Base-by-base conservation (phyloP, 2,329 filamentous ascomycete genomes). In the Aureobasidium musti region DNA sequence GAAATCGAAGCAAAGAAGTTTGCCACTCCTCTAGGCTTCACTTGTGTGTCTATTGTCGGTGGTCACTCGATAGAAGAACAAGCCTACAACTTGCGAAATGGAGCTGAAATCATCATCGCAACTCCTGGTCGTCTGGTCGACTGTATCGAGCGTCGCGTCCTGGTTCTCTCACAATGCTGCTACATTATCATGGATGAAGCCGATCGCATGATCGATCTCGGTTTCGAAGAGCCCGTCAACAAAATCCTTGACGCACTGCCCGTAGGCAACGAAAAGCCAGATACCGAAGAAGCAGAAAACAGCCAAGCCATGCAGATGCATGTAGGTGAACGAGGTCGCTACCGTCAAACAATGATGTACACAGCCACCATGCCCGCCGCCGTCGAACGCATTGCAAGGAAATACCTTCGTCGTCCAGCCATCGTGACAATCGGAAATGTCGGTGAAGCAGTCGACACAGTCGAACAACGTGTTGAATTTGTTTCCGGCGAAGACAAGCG, bases 271-370 rank as follows among this genome's bases (percentile, higher is more conserved):
- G 91, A 97, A 78, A 99, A 98, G 78, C 95, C 95, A 0, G 95
- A 99, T 77, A 90, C 87, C 0, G 94, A 98, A 14, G 91, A 91
- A 63, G 95, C 95, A 6, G 95, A 99, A 77, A 86, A 98, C 74
- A 83, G 91, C 0, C 82, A 85, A 66, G 87, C 89, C n/a, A 98
- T 98, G 94, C 89, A 88, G 72, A 85, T 87, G 67, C 90, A 90
- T 73, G 80, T 96, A 1, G 88, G 89, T 63, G 87, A 87, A 21
- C 87, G 87, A 71, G 89, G 92, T 73, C 86, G 90, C 26, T 98
- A 98, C 80, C 85, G 95, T 67, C 94, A 99, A 78, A 99, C 95
- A 0, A 99, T 99, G 95, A 99, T 99, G 95, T 99, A 98, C 86
- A 98, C 95, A 70, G 95, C 95, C 63, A 99, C 95, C 33, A 99